Base-by-base conservation (phyloP, 345 rosid species). In the Pistacia integerrima region DNA sequence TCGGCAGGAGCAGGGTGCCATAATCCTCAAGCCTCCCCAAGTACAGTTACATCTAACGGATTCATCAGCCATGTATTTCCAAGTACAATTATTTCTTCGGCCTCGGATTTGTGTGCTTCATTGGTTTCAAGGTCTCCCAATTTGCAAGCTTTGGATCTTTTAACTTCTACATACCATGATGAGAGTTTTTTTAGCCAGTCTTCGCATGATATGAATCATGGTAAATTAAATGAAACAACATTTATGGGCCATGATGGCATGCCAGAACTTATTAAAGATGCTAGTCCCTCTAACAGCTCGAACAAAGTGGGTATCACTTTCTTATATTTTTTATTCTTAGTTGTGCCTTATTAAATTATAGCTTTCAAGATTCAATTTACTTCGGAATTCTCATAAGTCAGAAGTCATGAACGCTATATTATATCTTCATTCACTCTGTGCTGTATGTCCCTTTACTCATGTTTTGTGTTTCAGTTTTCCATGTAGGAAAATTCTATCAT, bases 261-360 rank as follows among this genome's bases (percentile, higher is more conserved):
- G 76, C 63, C 22, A 67, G 74, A 71, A 57, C 49, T 48, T 14
- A 72, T 64, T 49, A 74, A 77, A 44, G 64, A 71, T 41, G 46
- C 46, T 41, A 5, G 46, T 52, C 78, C 79, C 10, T 71, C 84
- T 54, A 76, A 44, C 67, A 82, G 82, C 80, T 82, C 75, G 36
- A 78, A 17, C 57, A 72, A 76, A 73, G 88, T 82, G 67, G 35
- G 81, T 81, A 28, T 64, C 52, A 61, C 8, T 74, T 49, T 25
- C 30, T 67, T 73, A 22, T 38, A 56, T 17, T 55, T 33, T 70
- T 56, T 48, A 76, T 64, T 41, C 8, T 41, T 41, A 0, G 46
- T 41, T 41, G 9, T 41, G 46, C 46, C 46, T 41, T 41, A 41
- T 41, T 41, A 6, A 41, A 41, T 41, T 6, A 41, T 41, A 41